These are phyloP conservation scores for Fragaria ananassa DNA, from an alignment of 306 rosid genomes.

Conservation along the genomic window DNA sequence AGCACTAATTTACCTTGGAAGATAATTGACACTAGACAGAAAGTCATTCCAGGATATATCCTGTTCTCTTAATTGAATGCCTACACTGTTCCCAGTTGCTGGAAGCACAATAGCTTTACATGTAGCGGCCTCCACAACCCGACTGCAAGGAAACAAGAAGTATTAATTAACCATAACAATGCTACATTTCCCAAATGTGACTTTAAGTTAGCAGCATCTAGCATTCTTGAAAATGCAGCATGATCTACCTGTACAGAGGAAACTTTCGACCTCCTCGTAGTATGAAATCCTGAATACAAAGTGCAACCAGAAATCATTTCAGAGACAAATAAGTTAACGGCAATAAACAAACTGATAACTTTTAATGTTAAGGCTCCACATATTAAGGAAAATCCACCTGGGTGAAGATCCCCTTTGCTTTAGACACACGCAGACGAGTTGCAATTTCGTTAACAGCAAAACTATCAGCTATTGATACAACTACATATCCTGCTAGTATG, in stretches of 20 bases:
- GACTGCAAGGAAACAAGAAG: conserved; percentile 45
- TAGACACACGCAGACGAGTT: conserved; percentile 64
- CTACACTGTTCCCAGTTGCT: conserved; percentile 49
- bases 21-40: conserved; percentile 44
- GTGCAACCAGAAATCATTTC: conserved; percentile 18
- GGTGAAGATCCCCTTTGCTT: conserved; percentile 79
- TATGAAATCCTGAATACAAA: conserved; percentile 78
- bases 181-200: background rate
- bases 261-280: conserved; percentile 70
- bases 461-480: conserved; percentile 92
- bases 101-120: conserved; percentile 76
- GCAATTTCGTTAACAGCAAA: conserved; percentile 78
- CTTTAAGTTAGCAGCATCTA: background rate
- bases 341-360: background rate
- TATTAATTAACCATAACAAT: conserved; percentile 4
- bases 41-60: conserved; percentile 71
- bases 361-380: background rate
- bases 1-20: conserved; percentile 40
- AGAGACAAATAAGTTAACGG: background rate
- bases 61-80: conserved; percentile 49
- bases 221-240: conserved; percentile 7
- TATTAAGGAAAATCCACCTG: conserved; percentile 43
- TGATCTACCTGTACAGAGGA: conserved; percentile 73
- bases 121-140: conserved; percentile 62
- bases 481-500: conserved; percentile 69